Evolutionary conservation across 1,284 basidiomycete genomes (phyloP), one percentile per base, ranked within the genome.

Genomic region (Ustilago cynodontis): DNA sequence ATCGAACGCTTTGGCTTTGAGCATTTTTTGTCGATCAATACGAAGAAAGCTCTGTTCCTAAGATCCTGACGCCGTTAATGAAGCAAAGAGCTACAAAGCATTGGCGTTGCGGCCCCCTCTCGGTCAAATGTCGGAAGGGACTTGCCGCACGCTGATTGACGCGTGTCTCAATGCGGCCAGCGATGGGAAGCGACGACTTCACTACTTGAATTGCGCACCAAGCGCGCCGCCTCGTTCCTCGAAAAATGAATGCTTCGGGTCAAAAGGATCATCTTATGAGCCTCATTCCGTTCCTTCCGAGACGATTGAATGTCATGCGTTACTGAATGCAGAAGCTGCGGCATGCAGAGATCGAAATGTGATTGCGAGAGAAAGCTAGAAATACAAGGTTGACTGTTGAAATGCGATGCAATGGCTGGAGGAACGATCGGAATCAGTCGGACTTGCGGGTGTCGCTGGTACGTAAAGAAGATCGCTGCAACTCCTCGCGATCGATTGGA

Each of bases 371-470:
- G 7, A 14, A 31, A 26, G 39, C 22, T 71, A 58, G 24, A 54
- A 65, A 51, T 71, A 71, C 68, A 71, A 1, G 29, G 22, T 22
- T 4, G 60, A 43, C 7, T 37, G 41, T 11, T 55, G 61, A 7
- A 10, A 47, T 64, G 57, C 56, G 31, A 64, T 64, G 60, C 67
- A 31, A 45, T 28, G 7, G 33, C 2, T n/a, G 37, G 28, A 22
- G 28, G 8, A 29, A 57, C 28, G 35, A 16, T 31, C 13, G 39
- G 35, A 35, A 37, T 62, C 45, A 76, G 31, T 76, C 73, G 41
- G 64, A 64, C n/a, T 76, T 76, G 73, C 73, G 73, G 20, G 61
- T 55, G 49, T 65, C 60, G 65, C 73, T 76, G 18, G 73, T 60
- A 8, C 50, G 39, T 1, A 68, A 76, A 0, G 73, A 68, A 31